A percentile compares a stretch with the other conserved stretches of the same genome.
Conservation (phyloP, 1,284 basidiomycete species). For the Leccinum fallax region DNA sequence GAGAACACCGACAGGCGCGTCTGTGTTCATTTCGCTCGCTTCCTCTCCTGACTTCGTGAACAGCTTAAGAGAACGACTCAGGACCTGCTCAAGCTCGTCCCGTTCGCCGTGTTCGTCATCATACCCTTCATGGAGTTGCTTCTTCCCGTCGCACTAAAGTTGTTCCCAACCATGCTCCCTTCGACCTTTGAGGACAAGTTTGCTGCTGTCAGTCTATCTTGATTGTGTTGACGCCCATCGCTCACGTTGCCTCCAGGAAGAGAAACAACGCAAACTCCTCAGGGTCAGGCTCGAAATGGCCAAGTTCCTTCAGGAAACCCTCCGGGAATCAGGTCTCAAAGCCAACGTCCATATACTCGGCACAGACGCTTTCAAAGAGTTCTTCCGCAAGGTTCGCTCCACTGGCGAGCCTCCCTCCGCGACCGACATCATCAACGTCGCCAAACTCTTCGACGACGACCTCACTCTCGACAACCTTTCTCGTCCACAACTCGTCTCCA, state of each 20-base stretch:
- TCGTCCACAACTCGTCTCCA: slow-evolving; percentile 94
- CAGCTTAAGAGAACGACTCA: slow-evolving; percentile 92
- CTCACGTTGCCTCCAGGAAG: slow-evolving; percentile 62
- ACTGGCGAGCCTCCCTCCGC: slow-evolving; percentile 93
- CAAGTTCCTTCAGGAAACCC: slow-evolving; percentile 98
- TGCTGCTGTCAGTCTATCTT: slow-evolving; percentile 64
- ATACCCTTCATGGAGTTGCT: slow-evolving; percentile 99
- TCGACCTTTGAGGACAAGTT: slow-evolving; percentile 99
- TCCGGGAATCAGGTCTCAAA: slow-evolving; percentile 91
- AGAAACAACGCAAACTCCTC: slow-evolving; percentile 95
- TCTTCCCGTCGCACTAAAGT: slow-evolving; percentile 94
- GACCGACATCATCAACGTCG: slow-evolving; percentile 90
- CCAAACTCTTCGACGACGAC: slow-evolving; percentile 97
- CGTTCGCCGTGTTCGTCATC: slow-evolving; percentile 93
- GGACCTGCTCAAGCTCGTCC: slow-evolving; percentile 90
- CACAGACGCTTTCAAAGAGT: slow-evolving; percentile 97
- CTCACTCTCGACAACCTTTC: slow-evolving; percentile 98
- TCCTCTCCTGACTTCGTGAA: background rate
- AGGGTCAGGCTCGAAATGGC: slow-evolving; percentile 98
- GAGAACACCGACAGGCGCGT: slow-evolving; percentile 90
- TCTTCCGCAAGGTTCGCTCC: slow-evolving; percentile 97
- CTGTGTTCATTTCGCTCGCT: background rate
- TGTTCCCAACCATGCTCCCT: slow-evolving; percentile 99
- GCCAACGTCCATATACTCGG: slow-evolving; percentile 91
- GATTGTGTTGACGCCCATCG: background rate